Conservation (phyloP, 2,329 filamentous ascomycete species). For the Hypomyces rosellus region DNA sequence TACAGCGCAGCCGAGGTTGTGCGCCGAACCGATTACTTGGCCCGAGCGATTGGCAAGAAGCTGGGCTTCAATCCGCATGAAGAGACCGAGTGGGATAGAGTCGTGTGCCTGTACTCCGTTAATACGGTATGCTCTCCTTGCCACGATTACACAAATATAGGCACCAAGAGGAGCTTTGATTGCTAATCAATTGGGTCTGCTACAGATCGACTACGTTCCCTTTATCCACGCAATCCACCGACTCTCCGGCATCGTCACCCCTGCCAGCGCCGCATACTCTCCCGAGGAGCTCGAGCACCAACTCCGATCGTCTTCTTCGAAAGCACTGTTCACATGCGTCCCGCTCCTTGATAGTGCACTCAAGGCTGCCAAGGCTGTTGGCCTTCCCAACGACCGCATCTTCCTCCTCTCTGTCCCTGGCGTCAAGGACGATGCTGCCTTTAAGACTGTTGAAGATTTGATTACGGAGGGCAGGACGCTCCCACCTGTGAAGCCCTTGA, state of each 20-base stretch:
- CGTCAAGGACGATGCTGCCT: slow-evolving; percentile 43
- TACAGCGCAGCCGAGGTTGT: slow-evolving; percentile 59
- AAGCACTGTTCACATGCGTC: slow-evolving; percentile 64
- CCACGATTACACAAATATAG: background rate
- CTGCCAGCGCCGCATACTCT: slow-evolving; percentile 70
- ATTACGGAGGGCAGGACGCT: slow-evolving; percentile 53
- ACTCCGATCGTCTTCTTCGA: slow-evolving; percentile 61
- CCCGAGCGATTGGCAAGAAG: slow-evolving; percentile 62
- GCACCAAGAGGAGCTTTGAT: no score
- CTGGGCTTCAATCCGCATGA: slow-evolving; percentile 64
- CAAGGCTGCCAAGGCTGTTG: slow-evolving; percentile 55
- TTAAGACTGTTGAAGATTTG: slow-evolving; percentile 61
- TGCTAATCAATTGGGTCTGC: background rate
- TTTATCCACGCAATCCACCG: slow-evolving; percentile 69
- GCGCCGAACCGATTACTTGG: slow-evolving; percentile 59
- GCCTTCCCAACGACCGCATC: slow-evolving; percentile 57
- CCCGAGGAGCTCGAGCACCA: slow-evolving; percentile 65
- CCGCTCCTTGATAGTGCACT: slow-evolving; percentile 59
- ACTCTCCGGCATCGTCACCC: slow-evolving; percentile 65
- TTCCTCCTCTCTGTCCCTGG: slow-evolving; percentile 65
- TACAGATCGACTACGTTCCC: slow-evolving; percentile 66
- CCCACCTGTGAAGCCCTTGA: slow-evolving; percentile 47
- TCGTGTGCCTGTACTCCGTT: slow-evolving; percentile 68
- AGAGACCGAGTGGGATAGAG: slow-evolving; percentile 76
- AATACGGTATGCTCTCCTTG: slow-evolving; percentile 57